Base-by-base conservation (phyloP, 768 basidiomycete genomes). In the Sistotremastrum suecicum region DNA sequence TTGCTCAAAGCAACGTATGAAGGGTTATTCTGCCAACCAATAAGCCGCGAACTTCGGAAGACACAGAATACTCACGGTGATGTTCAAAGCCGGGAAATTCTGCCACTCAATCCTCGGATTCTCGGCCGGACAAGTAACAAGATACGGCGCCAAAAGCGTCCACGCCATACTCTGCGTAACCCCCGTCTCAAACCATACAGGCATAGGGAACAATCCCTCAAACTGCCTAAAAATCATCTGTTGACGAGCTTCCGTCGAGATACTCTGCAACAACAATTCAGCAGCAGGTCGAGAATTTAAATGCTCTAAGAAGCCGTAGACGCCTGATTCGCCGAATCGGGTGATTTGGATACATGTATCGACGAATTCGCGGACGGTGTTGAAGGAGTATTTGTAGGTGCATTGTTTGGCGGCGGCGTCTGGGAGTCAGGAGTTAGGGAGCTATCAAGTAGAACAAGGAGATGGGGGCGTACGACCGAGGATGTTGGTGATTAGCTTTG, bases 221-320 rank as follows among this genome's bases (percentile, higher is more conserved):
- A 78, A 69, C 58, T 80, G 77, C 4, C 79, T 57, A 66, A 81
- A 78, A 40, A 70, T 65, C 70, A 78, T 70, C 62, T 81, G 74
- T 59, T 83, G 79, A 6, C 79, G 63, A 12, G 72, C 71, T 59
- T 81, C 78, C 8, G 72, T 76, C 0, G 75, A 65, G 52, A 83
- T 76, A 5, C 69, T 65, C 55, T 80, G 72, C 5, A 72, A 55
- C 10, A 81, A 61, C 8, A 80, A 58, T 41, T 66, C 58, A 1
- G 76, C 77, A 0, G 68, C 53, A 2, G 71, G 67, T 34, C 75
- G 66, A 20, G 74, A 74, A 58, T 80, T 63, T 36, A 83, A 68
- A 56, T 78, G 76, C 43, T 70, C 63, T n/a, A 81, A 58, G 66
- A 81, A 81, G 6, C 79, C 78, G 52, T 72, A 74, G 10, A 75